These are phyloP conservation scores for Psophocarpus tetragonolobus DNA, from an alignment of 306 rosid species.

Conservation along the genomic window DNA sequence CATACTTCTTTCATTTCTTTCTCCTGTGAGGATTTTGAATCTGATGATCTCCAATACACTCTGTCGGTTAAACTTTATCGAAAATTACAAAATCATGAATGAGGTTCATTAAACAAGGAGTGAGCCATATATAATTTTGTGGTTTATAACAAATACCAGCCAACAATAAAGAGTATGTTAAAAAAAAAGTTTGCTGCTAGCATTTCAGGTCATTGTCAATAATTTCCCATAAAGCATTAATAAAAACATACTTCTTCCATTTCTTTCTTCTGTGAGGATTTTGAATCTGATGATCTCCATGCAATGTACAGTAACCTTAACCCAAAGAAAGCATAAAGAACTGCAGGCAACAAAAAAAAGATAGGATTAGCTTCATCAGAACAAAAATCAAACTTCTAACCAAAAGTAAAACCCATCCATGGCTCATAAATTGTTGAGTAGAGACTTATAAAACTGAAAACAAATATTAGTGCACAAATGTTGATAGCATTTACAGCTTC, in stretches of 20 bases:
- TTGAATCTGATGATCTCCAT: constrained; percentile 88
- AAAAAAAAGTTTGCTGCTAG: neutral
- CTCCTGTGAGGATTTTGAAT: constrained; percentile 88
- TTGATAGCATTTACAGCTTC: neutral
- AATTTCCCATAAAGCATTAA: neutral
- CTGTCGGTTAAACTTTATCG: no score
- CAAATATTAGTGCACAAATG: neutral
- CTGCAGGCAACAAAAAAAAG: constrained; percentile 50
- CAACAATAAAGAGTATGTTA: no score
- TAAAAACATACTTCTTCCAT: constrained; percentile 82
- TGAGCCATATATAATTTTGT: neutral
- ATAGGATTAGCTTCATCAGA: constrained; percentile 20
- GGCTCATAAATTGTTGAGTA: neutral
- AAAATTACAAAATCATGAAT: no score
- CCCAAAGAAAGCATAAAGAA: constrained; percentile 91
- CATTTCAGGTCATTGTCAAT: neutral
- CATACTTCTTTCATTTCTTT: constrained; percentile 98
- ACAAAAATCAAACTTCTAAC: constrained; percentile 20
- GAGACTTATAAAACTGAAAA: neutral
- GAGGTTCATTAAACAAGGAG: neutral
- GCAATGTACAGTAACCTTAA: constrained; percentile 92
- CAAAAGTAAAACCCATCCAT: neutral
- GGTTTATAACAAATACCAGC: neutral
- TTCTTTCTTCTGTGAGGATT: constrained; percentile 94
- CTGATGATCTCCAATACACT: constrained; percentile 68